Base-by-base conservation (phyloP, 1,139 yeast genomes). In the Candida frijolesensis region DNA sequence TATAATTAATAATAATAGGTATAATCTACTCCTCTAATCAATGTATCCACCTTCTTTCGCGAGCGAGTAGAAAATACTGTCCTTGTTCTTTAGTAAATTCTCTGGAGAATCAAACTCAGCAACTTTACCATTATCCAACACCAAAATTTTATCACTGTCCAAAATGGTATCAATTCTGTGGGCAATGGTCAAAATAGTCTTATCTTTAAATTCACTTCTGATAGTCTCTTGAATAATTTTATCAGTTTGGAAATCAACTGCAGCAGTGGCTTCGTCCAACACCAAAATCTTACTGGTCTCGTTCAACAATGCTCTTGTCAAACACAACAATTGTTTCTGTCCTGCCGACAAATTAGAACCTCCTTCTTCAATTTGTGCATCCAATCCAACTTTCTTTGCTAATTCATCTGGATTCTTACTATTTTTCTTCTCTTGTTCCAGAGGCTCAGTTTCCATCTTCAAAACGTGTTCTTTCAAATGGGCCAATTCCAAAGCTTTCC, bases 201-300 rank as follows among this genome's bases (percentile, higher is more conserved):
- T 78, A 55, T 85, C 79, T 44, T 69, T 72, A 64, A 89, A 87
- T 59, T 83, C 84, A 1, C 68, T 62, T 52, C 92, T 74, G 42
- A 89, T 87, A 0, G 96, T 87, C 54, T 84, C 82, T 67, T 88
- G 96, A 47, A 89, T 82, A 51, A 87, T 78, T 57, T 79, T 79
- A 61, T 89, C 96, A 0, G 96, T 89, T 61, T 86, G 87, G 30
- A 86, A 83, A 64, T 89, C 96, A 35, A 89, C 94, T 3, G 94
- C 87, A 0, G 96, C 92, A 0, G 96, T 89, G 1, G 96, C 96
- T 67, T 89, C 96, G 62, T 89, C 96, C 47, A 89, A 69, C 16
- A 89, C 80, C 53, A 89, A 70, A 30, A 89, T 80, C 54, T 79
- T 83, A 33, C 58, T 56, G 1, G 91, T 83, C n/a, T 79, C 76